These are phyloP conservation scores for Linnemannia zychae DNA, from an alignment of 192 early-diverging fungal genomes.

Conservation along the genomic window DNA sequence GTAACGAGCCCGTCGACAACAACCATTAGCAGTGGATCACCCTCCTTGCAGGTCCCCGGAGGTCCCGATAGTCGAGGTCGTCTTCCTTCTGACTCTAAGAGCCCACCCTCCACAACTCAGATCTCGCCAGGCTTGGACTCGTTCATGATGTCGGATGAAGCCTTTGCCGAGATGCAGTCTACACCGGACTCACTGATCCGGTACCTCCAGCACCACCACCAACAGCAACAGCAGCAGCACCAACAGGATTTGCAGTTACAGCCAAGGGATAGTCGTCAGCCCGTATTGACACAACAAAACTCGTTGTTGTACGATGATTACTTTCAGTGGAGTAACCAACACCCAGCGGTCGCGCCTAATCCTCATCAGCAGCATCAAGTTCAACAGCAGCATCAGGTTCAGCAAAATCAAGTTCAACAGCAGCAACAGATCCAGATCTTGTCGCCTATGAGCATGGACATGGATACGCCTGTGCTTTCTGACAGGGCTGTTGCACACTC, in stretches of 20 bases:
- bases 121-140: conserved; percentile 39
- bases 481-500: conserved; percentile 1
- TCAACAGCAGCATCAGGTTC: conserved; percentile 10
- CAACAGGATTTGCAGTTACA: conserved; percentile 30
- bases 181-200: conserved; percentile 34
- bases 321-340: conserved; percentile 32
- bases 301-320: conserved; percentile 51
- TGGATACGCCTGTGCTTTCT: conserved; percentile 15
- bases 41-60: neutral
- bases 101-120: conserved; percentile 22
- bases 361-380: conserved; percentile 19
- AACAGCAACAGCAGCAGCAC: conserved; percentile 34
- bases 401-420: conserved; percentile 36
- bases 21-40: neutral
- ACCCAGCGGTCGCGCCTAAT: neutral
- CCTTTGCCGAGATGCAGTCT: conserved; percentile 40
- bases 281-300: conserved; percentile 50
- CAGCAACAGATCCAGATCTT: conserved; percentile 23
- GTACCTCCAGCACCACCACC: conserved; percentile 45
- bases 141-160: conserved; percentile 52
- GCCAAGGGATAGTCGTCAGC: conserved; percentile 24
- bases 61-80: neutral
- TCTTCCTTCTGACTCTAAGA: conserved; percentile 16
- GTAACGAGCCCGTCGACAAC: neutral
- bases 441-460: conserved; percentile 36